A percentile compares a stretch with the other conserved stretches of the same genome.
Evolutionary conservation across 495 filamentous ascomycete species (phyloP).

Genomic region (Jackrogersella multiformis): DNA sequence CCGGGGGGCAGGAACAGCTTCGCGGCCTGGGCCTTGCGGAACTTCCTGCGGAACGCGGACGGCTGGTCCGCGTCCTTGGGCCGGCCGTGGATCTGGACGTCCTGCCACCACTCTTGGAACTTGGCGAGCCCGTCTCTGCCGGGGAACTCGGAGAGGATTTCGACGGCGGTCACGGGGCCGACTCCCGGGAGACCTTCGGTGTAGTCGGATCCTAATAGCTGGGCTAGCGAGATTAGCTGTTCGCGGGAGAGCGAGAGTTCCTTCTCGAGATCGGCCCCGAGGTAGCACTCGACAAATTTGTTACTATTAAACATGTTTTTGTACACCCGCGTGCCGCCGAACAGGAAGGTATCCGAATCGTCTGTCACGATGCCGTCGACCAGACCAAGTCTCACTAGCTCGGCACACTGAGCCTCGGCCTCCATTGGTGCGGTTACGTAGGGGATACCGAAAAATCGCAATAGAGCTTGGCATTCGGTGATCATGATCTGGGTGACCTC

Average conservation of each 20-base stretch:
- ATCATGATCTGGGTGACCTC: slow-evolving; percentile 96
- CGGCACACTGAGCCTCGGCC: slow-evolving; percentile 96
- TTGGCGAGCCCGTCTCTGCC: slow-evolving; percentile 60
- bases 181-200: slow-evolving; percentile 90
- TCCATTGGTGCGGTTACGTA: slow-evolving; percentile 99
- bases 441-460: slow-evolving; percentile 89
- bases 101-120: slow-evolving; percentile 88
- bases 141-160: slow-evolving; percentile 90
- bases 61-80: slow-evolving; percentile 62
- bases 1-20: slow-evolving; percentile 84
- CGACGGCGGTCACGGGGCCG: slow-evolving; percentile 91
- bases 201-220: slow-evolving; percentile 92
- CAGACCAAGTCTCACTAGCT: slow-evolving; percentile 82
- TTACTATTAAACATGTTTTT: slow-evolving; percentile 99
- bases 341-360: slow-evolving; percentile 96
- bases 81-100: slow-evolving; percentile 68
- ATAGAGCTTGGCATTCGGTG: slow-evolving; percentile 89
- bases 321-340: slow-evolving; percentile 94
- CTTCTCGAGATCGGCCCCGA: slow-evolving; percentile 84
- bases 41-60: slow-evolving; percentile 80
- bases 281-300: slow-evolving; percentile 97
- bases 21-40: slow-evolving; percentile 72
- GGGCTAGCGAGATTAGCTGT: slow-evolving; percentile 86
- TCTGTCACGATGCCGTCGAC: slow-evolving; percentile 99
- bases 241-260: slow-evolving; percentile 84